Conservation (phyloP, 2,329 filamentous ascomycete genomes). For the Colletotrichum sp. region DNA sequence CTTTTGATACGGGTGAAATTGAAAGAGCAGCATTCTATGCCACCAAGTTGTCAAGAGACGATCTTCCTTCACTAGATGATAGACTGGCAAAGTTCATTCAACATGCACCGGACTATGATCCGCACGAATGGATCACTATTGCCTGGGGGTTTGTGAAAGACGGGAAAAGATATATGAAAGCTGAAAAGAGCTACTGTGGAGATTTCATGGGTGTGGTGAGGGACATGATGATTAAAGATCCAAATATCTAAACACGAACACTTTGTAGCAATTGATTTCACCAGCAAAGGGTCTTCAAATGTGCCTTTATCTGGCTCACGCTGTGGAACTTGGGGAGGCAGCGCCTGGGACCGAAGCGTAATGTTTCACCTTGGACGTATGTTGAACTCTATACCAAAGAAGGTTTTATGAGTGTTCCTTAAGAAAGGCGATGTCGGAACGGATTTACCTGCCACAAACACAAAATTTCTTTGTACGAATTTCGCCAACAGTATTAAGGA, state of each 20-base stretch:
- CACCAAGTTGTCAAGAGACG: background rate
- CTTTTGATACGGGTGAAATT: background rate
- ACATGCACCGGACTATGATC: background rate
- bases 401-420: background rate
- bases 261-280: too few species aligned
- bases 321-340: background rate
- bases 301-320: fast-evolving
- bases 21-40: background rate
- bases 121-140: background rate
- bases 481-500: background rate
- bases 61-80: background rate
- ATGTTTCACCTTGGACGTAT: background rate
- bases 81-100: background rate
- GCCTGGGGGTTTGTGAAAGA: background rate
- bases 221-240: background rate
- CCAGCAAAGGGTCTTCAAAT: background rate
- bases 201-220: background rate
- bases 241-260: background rate
- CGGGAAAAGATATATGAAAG: background rate
- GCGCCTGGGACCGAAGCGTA: background rate
- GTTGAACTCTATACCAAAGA: background rate
- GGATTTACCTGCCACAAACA: fast-evolving
- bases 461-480: background rate
- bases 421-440: background rate
- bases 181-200: background rate